Conservation (phyloP, 176 grass and related monocot species). For the Musa beccarii region DNA sequence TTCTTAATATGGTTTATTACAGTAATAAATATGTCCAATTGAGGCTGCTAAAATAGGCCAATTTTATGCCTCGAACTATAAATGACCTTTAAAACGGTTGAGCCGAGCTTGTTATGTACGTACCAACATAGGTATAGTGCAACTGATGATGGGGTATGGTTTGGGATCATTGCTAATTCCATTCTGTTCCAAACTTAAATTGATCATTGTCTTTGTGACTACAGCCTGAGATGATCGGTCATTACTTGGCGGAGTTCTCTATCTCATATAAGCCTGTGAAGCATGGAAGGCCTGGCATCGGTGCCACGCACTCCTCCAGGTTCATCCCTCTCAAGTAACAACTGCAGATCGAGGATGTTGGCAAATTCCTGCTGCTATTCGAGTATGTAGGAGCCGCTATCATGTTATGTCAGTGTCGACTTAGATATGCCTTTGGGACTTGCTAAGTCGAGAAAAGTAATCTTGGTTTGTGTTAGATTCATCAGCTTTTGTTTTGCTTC, state of each 20-base stretch:
- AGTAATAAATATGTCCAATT: no score
- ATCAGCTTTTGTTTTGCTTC: no score
- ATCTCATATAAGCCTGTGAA: slow-evolving; percentile 9
- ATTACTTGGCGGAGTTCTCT: slow-evolving; percentile 15
- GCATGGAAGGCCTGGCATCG: slow-evolving; percentile 7
- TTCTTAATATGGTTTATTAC: no score
- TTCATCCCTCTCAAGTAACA: slow-evolving; percentile 4
- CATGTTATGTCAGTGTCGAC: no score
- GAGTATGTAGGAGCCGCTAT: background rate
- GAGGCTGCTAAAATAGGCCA: no score
- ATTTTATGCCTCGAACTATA: no score
- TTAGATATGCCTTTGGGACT: no score
- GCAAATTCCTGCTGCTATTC: background rate
- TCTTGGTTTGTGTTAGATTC: no score
- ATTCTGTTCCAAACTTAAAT: background rate
- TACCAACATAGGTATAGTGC: background rate
- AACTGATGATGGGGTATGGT: background rate
- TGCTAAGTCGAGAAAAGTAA: no score
- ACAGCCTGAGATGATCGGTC: slow-evolving; percentile 15
- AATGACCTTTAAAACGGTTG: no score
- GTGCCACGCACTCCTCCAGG: slow-evolving; percentile 5
- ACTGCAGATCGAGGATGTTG: background rate
- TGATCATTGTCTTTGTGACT: background rate
- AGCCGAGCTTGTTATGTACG: no score
- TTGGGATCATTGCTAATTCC: background rate